Base-by-base conservation (phyloP, 1,284 basidiomycete genomes). In the Marasmius fiardii region DNA sequence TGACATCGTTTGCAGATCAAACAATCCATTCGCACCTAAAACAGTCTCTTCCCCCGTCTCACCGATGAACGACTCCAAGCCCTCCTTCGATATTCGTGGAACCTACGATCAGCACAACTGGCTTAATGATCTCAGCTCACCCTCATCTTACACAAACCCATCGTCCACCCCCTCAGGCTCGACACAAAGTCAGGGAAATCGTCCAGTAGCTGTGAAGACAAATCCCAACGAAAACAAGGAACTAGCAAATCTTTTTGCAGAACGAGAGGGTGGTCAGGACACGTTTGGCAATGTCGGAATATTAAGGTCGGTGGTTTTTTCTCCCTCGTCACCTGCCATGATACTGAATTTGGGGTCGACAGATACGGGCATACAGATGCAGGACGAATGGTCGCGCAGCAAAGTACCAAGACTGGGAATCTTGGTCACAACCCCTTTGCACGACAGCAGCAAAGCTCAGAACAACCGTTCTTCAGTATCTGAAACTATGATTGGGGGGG, bases 221-320 rank as follows among this genome's bases (percentile, higher is more conserved):
- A 74, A 67, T 18, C 84, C 86, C 61, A 83, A 89, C 57, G 85
- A 92, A 63, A 88, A 96, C 68, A 71, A 86, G 7, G 81, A 86
- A 48, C 80, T 98, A 54, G 93, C 93, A 4, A 78, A 73, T 56
- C 70, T 97, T 63, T 83, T 97, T 60, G 94, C 92, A 6, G 90
- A 91, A 63, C 78, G 87, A 53, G 93, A 93, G 55, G 93, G 93
- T 63, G 95, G 95, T 0, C 76, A 90, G 69, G 95, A 98, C 73
- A 95, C 95, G 43, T 98, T 98, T 68, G 95, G 95, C 51, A 98
- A 98, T 70, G 65, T 85, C 41, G 95, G 95, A 35, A 66, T 78
- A 54, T 71, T 95, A 58, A 82, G 95, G 79, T 88, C 47, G 41
- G 45, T 24, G 63, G 35, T 53, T 44, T 28, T 49, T 24, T 34